Evolutionary conservation across 2,329 filamentous ascomycete genomes (phyloP), one percentile per base, ranked within the genome.

Genomic region (Tricladium varicosporioides): DNA sequence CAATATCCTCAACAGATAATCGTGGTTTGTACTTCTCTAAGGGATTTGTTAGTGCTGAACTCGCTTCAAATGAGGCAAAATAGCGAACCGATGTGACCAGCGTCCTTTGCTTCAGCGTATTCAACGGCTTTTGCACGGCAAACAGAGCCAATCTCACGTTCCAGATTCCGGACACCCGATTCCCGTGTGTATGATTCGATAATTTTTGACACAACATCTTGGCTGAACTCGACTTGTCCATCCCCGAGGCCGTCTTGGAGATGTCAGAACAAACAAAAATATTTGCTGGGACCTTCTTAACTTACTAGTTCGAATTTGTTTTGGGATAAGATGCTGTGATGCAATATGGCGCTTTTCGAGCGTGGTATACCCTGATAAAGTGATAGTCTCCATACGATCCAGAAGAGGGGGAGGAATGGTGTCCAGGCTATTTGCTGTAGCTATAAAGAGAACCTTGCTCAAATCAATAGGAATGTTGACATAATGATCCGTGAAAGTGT

Each of bases 181-280:
- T 99, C 94, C 61, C 93, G 91, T 43, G 94, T 99, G 77, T 99
- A 99, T 27, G 89, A 88, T 68, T 94, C 94, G 67, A 97, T 97
- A 64, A 97, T 91, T 73, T 95, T 96, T 73, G 93, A 91, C 56
- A 99, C 83, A 2, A 97, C 92, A 32, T 93, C 89, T 58, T 91
- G 86, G 45, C 84, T 84, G 60, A 99, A 85, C 40, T 80, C 74
- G 49, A 99, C 83, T 66, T 96, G 88, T 48, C 87, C 85, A 22
- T 86, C 78, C 49, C 80, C 79, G 51, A 99, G 83, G 22, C 94
- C 94, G 69, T 99, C 67, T 70, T 60, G 15, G 56, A 49, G 56
- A 14, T 42, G 57, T 70, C 44, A 70, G 64, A 43, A 53, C 15
- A 7, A 27, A 27, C 15, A 15, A 32, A 40, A 11, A 47, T 11